Evolutionary conservation across 139 green algal genomes (phyloP), one percentile per base, ranked within the genome.

Genomic region (Chlamydomonas schloesseri): DNA sequence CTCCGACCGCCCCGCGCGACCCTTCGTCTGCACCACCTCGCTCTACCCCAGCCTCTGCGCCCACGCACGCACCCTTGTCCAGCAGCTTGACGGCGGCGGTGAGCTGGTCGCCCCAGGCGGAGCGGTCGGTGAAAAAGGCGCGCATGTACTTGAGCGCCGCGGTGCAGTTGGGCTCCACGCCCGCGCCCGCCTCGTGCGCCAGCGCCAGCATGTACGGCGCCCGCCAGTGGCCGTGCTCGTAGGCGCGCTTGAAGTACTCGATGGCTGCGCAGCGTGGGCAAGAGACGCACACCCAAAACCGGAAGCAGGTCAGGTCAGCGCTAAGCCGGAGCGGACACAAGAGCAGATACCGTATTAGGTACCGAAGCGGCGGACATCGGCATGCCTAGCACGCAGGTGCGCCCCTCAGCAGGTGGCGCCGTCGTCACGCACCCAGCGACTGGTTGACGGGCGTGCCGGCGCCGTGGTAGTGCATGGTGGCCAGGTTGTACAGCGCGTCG

Each of bases 401-500:
- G 13, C 26, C n/a, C n/a, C n/a, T n/a, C n/a, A n/a, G n/a, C n/a
- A n/a, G n/a, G n/a, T n/a, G n/a, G 28, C 64, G 28, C 64, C 26
- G 18, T 4, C 28, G 18, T 26, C 73, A 53, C 57, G 23, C 72
- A 71, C 60, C 73, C 73, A 67, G 26, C 21, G 82, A 81, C 31
- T 80, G 73, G 77, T 92, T 88, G 13, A 58, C 29, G 5, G 62
- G 26, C 36, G 74, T 84, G 8, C 82, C 80, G 23, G 87, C 31
- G 11, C 91, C 91, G 20, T 83, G 69, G 34, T 78, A 73, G 80
- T 92, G 60, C 90, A 95, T 91, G 69, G 79, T 88, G 2, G 76
- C 91, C 71, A 94, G 80, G 84, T 93, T 94, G 91, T 87, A 93
- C 31, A 91, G 65, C 23, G 72, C 69, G 68, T 93, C 90, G 24